phyloP scores from a whole-genome alignment of 1,284 basidiomycete species.

The Leccinum griseonigrum region DNA sequence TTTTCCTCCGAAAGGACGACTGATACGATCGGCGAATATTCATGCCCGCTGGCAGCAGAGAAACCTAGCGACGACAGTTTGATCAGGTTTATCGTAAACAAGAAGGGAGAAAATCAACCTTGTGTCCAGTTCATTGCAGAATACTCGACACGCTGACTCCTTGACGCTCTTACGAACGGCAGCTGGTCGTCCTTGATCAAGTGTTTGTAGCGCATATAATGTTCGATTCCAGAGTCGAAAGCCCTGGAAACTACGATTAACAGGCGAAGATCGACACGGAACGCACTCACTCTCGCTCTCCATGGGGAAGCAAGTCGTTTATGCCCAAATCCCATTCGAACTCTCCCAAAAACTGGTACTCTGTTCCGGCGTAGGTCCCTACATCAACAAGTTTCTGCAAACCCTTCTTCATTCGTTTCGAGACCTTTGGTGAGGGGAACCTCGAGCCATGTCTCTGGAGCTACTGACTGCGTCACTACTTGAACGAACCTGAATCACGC shows the following conservation, averaged over 20 bases:
- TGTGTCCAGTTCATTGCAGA: slow-evolving; percentile 71
- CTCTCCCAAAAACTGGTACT: slow-evolving; percentile 58
- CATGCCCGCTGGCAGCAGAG: slow-evolving; percentile 40
- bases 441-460: slow-evolving; percentile 83
- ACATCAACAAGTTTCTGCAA: slow-evolving; percentile 53
- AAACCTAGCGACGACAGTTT: slow-evolving; percentile 43
- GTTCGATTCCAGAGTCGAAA: slow-evolving; percentile 44
- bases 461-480: slow-evolving; percentile 29
- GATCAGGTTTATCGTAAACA: not conserved
- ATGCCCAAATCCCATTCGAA: slow-evolving; percentile 59
- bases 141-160: slow-evolving; percentile 59
- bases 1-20: slow-evolving; percentile 58
- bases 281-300: slow-evolving; percentile 62
- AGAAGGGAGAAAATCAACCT: slow-evolving; percentile 38
- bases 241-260: slow-evolving; percentile 39
- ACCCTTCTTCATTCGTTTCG: slow-evolving; percentile 44
- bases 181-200: slow-evolving; percentile 44
- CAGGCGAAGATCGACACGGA: not conserved
- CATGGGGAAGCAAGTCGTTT: slow-evolving; percentile 65
- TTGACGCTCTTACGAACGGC: slow-evolving; percentile 69
- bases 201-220: slow-evolving; percentile 50
- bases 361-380: slow-evolving; percentile 40
- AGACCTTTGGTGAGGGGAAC: slow-evolving; percentile 63
- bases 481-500: not conserved
- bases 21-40: slow-evolving; percentile 44